These are phyloP conservation scores for Agaricus blazei DNA, from an alignment of 768 basidiomycete species.

Conservation along the genomic window DNA sequence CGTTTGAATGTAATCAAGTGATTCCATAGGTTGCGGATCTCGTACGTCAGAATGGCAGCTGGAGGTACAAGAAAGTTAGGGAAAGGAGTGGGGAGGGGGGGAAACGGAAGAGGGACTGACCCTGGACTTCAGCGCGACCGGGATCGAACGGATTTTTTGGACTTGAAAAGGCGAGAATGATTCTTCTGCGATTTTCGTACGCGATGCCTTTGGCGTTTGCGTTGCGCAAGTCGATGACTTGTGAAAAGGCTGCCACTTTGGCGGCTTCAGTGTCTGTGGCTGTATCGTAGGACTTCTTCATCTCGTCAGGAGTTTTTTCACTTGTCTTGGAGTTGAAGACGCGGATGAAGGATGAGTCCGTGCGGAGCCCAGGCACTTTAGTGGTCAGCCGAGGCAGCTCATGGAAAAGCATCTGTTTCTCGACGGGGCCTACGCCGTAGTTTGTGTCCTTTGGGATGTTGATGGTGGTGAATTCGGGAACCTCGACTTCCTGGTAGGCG, in stretches of 20 bases:
- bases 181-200: constrained; percentile 78
- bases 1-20: constrained; percentile 66
- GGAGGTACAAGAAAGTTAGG: not conserved
- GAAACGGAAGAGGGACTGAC: constrained; percentile 35
- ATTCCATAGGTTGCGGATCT: constrained; percentile 77
- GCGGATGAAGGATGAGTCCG: not conserved
- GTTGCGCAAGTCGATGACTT: constrained; percentile 79
- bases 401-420: constrained; percentile 62
- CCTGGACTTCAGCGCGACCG: constrained; percentile 87
- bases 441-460: constrained; percentile 52
- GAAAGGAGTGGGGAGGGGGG: not conserved
- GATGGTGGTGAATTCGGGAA: constrained; percentile 19
- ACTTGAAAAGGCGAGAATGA: constrained; percentile 74
- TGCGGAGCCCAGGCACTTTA: constrained; percentile 13
- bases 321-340: constrained; percentile 11
- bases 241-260: constrained; percentile 56
- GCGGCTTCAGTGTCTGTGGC: constrained; percentile 23
- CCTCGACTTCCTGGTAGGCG: not conserved
- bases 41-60: constrained; percentile 86
- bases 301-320: not conserved
- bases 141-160: constrained; percentile 65
- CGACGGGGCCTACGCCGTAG: constrained; percentile 60
- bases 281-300: constrained; percentile 6
- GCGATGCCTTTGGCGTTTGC: constrained; percentile 84
- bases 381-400: constrained; percentile 55